Evolutionary conservation across 2,329 filamentous ascomycete species (phyloP), one percentile per base, ranked within the genome.

Genomic region (Pyricularia sp.): DNA sequence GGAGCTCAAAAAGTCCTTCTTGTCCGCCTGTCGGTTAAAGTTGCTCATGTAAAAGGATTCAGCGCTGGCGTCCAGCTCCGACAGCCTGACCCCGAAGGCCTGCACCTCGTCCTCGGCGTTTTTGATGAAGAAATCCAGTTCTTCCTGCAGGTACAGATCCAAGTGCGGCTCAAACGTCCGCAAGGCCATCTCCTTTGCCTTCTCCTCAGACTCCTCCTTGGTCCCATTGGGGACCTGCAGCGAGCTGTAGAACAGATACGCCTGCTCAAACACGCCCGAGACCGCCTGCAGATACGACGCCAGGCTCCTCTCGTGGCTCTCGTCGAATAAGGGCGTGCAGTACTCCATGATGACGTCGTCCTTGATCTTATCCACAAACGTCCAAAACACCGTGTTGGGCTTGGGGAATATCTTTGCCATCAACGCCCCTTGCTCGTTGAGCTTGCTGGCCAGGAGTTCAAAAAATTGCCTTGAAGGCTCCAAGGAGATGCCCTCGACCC

Each of bases 41-140:
- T 93, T 97, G 28, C 91, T 91, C 94, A 98, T 97, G 80, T 93
- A 95, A 76, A 96, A 97, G 0, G 92, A 95, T 79, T 99, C 95
- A 0, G 92, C 90, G 2, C 90, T 92, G 20, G 92, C 93, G 73
- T 97, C 94, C 79, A 97, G 92, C 74, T 97, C 94, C 0, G 90
- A 92, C 36, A 97, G 84, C 76, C 96, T 92, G 79, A 92, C 93
- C 79, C 97, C 94, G 95, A 95, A 99, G 17, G 88, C 85, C 7
- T 82, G 85, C 5, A 99, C 94, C 75, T 94, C 89, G 1, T 85
- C 82, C 70, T 94, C 90, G 17, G 92, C 92, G 71, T 90, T 86
- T 68, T 86, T 85, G 33, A 90, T 91, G 78, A 98, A 98, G 75
- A 88, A 90, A 66, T 94, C 92, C 33, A 97, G 82, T 80, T 99